These are phyloP conservation scores for Kalmusia sp. DNA, from an alignment of 2,329 filamentous ascomycete genomes.

Conservation along the genomic window DNA sequence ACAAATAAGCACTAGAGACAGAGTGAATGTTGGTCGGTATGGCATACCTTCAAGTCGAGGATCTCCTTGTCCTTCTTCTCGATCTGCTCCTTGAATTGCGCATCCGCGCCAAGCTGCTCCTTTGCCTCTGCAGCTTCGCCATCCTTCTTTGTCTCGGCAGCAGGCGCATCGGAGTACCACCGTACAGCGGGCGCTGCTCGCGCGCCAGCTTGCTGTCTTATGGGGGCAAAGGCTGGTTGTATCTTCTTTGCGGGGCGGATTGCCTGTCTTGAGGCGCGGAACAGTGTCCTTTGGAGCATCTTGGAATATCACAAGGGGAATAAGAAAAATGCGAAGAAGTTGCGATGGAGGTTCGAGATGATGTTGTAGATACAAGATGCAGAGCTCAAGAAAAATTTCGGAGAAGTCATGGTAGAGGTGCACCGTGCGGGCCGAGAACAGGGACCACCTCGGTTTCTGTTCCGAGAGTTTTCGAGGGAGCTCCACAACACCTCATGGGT, in stretches of 20 bases:
- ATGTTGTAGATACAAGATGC: slow-evolving; percentile 20
- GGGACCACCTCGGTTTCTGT: slow-evolving; percentile 30
- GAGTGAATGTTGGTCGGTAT: neutral
- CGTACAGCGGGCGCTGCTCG: slow-evolving; percentile 43
- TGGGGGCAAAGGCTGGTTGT: slow-evolving; percentile 49
- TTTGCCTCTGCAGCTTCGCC: slow-evolving; percentile 51
- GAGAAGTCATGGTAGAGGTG: slow-evolving; percentile 8
- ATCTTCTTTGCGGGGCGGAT: slow-evolving; percentile 45
- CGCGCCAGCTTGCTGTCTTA: slow-evolving; percentile 41
- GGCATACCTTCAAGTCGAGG: slow-evolving; percentile 81
- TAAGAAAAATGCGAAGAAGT: neutral
- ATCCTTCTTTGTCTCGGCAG: slow-evolving; percentile 38
- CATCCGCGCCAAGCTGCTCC: slow-evolving; percentile 40
- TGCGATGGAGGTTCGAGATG: slow-evolving; percentile 16
- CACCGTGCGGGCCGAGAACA: slow-evolving; percentile 27
- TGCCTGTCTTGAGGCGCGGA: slow-evolving; percentile 55
- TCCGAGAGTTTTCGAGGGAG: slow-evolving; percentile 16
- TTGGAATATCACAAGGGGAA: slow-evolving; percentile 25
- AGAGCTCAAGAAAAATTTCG: slow-evolving; percentile 18
- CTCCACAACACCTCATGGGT: neutral
- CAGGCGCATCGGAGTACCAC: slow-evolving; percentile 57
- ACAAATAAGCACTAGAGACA: too few species aligned
- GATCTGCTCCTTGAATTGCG: slow-evolving; percentile 66
- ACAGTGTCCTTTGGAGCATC: slow-evolving; percentile 60
- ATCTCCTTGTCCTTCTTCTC: slow-evolving; percentile 76